phyloP scores from a whole-genome alignment of 106 monocot genomes.

The Ottelia alismoides region DNA sequence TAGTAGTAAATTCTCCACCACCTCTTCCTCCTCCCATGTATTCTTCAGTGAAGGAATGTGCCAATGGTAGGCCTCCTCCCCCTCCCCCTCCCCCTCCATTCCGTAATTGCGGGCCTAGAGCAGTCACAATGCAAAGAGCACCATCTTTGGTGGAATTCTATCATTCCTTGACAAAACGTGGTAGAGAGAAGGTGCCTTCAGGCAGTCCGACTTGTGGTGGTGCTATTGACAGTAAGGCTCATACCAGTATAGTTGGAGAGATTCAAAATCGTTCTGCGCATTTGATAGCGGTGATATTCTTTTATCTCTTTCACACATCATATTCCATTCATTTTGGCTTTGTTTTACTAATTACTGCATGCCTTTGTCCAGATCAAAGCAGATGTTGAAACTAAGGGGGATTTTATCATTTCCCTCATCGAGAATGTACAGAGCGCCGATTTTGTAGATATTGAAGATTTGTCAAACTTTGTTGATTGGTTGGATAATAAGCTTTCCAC shows the following conservation, averaged over 20 bases:
- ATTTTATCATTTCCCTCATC: conserved; percentile 59
- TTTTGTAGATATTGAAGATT: conserved; percentile 52
- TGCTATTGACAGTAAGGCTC: conserved; percentile 23
- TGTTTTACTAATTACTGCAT: too few relatives aligned
- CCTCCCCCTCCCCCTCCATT: conserved; percentile 26
- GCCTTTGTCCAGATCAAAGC: conserved; percentile 96
- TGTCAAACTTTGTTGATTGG: conserved; percentile 66
- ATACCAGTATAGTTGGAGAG: conserved; percentile 71
- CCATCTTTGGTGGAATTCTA: conserved; percentile 63
- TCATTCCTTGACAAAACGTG: conserved; percentile 36
- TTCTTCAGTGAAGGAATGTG: too few relatives aligned
- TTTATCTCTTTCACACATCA: neutral
- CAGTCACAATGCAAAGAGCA: conserved; percentile 28
- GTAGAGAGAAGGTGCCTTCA: conserved; percentile 20
- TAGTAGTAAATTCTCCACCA: neutral
- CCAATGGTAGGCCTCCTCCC: conserved; percentile 5
- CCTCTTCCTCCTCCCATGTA: neutral
- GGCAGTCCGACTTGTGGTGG: conserved; percentile 17
- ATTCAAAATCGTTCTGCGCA: conserved; percentile 82
- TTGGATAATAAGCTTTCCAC: conserved; percentile 79
- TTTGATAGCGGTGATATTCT: conserved; percentile 44
- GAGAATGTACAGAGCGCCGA: conserved; percentile 38
- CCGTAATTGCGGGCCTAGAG: conserved; percentile 4
- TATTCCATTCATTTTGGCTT: neutral
- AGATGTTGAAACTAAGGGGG: conserved; percentile 76